Evolutionary conservation across 495 filamentous ascomycete species (phyloP), one percentile per base, ranked within the genome.

Genomic region (Aspergillus ellipticus): DNA sequence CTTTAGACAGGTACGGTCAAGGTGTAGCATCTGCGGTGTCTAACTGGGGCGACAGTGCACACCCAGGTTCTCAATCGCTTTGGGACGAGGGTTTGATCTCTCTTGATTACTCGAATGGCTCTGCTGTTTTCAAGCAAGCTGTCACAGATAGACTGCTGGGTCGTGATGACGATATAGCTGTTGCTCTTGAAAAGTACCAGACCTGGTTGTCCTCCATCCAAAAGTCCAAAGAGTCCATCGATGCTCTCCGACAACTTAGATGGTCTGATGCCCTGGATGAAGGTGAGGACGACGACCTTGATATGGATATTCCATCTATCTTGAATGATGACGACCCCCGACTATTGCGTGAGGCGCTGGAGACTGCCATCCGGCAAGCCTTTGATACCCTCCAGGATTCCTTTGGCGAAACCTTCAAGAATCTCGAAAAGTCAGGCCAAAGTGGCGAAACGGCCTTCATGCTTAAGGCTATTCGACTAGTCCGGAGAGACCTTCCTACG

Each of bases 261-360:
- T 96, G 91, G 88, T 84, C 88, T 20, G 88, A 92, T 54, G 82
- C 90, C 29, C 70, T 90, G 13, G 86, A 94, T 28, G 81, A 84
- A 22, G 85, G 87, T 48, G 89, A 92, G 39, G 86, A 92, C 42
- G 82, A 87, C 33, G 82, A 86, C 1, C 79, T 87, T 31, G 85
- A 92, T 55, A 60, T 70, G 13, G 79, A 82, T 20, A 73, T 85
- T 33, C 80, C 87, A 26, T 74, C 75, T 3, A 69, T 84, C 11
- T 75, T 96, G 28, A 88, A 83, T 63, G 79, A 83, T 29, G 82
- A 92, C 24, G 94, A 97, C 64, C 86, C 90, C 2, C 66, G 76
- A 35, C 58, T 80, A 21, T 64, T 96, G 13, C 80, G 83, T 39
- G 74, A 85, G 21, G 76, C 81, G 28, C 79, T 96, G 0, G 67